A percentile compares a stretch with the other conserved stretches of the same genome.
Conservation (phyloP, 192 early-diverging fungal species). For the Mortierella hygrophila region DNA sequence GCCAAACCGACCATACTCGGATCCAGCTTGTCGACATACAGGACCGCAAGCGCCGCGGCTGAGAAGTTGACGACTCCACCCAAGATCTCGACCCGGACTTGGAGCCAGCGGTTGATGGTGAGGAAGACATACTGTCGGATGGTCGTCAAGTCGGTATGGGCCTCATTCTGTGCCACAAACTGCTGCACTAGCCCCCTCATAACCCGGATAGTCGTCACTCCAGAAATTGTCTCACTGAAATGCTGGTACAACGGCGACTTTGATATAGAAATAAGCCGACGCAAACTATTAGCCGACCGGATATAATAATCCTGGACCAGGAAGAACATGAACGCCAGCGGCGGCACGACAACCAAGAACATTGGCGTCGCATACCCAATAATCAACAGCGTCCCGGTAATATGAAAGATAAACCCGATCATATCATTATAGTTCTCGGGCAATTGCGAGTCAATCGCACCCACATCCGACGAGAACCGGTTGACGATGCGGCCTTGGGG, state of each 20-base stretch:
- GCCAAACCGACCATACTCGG: slow-evolving; percentile 77
- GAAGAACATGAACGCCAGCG: slow-evolving; percentile 59
- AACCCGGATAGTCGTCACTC: slow-evolving; percentile 71
- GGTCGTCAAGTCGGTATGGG: background rate
- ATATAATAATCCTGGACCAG: slow-evolving; percentile 73
- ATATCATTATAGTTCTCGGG: slow-evolving; percentile 60
- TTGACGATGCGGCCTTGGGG: slow-evolving; percentile 88
- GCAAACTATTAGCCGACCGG: slow-evolving; percentile 77
- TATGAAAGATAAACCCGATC: slow-evolving; percentile 31
- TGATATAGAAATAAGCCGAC: slow-evolving; percentile 81
- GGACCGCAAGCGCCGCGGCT: slow-evolving; percentile 77
- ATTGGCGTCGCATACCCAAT: slow-evolving; percentile 55
- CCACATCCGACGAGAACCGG: slow-evolving; percentile 89
- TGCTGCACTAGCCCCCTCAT: slow-evolving; percentile 64
- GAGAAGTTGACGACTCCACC: slow-evolving; percentile 82
- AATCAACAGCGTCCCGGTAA: slow-evolving; percentile 48
- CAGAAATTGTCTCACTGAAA: slow-evolving; percentile 71
- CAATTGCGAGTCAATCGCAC: slow-evolving; percentile 77
- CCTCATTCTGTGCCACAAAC: slow-evolving; percentile 5
- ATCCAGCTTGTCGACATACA: slow-evolving; percentile 66
- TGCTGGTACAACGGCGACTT: slow-evolving; percentile 82
- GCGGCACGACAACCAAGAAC: slow-evolving; percentile 60
- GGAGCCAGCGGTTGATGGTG: slow-evolving; percentile 76
- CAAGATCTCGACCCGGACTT: slow-evolving; percentile 60
- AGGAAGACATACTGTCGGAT: slow-evolving; percentile 17